Evolutionary conservation across 2,329 filamentous ascomycete species (phyloP), one percentile per base, ranked within the genome.

Genomic region (Acrocalymma vagum): DNA sequence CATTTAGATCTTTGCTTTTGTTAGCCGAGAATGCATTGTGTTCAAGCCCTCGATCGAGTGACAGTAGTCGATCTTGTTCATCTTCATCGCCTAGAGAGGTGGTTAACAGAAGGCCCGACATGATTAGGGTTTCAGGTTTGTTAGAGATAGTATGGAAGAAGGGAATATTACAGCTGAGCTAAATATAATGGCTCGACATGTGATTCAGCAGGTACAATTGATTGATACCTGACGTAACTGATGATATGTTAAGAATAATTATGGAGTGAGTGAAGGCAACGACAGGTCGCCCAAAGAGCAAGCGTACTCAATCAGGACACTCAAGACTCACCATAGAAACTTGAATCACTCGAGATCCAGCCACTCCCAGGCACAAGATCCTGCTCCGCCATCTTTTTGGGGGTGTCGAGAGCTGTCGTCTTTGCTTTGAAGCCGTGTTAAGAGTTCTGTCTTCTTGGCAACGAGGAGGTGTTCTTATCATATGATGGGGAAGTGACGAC

Each of bases 271-370:
- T 24, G 23, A 8, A 24, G 23, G n/a, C 23, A 24, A 8, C 8
- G 8, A n/a, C n/a, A n/a, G 8, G 23, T 24, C 23, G 23, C 23
- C n/a, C 23, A 24, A 24, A n/a, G 23, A n/a, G 23, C n/a, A n/a
- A n/a, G n/a, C n/a, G n/a, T n/a, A n/a, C n/a, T n/a, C n/a, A n/a
- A 25, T 25, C 23, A n/a, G n/a, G n/a, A n/a, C n/a, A n/a, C 20
- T 25, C 10, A 10, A n/a, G 23, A 48, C 60, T 42, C 64, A 76
- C 73, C 74, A 42, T 72, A 72, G 55, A 76, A 75, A 53, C 67
- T 71, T 17, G 72, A 74, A 14, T 76, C 74, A 42, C 75, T 72
- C 5, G 61, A 68, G 22, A 72, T 60, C 52, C 62, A 70, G 20
- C 62, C 69, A 17, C 65, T 52, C 4, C 55, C 63, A 20, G 44